Conservation (phyloP, 257 asterid genomes). For the Fraxinus cuspidata region DNA sequence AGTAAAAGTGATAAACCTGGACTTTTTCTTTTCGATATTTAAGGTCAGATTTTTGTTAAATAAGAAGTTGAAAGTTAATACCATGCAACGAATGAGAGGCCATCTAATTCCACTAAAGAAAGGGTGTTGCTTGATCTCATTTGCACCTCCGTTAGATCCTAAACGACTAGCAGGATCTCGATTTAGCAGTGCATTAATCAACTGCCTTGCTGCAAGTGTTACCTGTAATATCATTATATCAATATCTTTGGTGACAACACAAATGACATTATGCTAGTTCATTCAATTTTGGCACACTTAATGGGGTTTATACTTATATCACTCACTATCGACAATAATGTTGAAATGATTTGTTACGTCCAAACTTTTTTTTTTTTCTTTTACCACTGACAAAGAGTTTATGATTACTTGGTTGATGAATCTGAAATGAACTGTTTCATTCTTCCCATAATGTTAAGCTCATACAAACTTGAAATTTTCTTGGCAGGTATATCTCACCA, state of each 20-base stretch:
- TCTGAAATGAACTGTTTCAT: neutral
- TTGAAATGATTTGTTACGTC: too few species aligned
- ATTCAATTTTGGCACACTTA: neutral
- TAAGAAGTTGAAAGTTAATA: slow-evolving; percentile 27
- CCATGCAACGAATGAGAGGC: slow-evolving; percentile 97
- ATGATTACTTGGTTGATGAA: neutral
- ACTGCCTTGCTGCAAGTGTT: slow-evolving; percentile 74
- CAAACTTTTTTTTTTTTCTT: too few species aligned
- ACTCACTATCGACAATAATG: too few species aligned
- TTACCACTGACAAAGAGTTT: too few species aligned
- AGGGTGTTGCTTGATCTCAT: slow-evolving; percentile 83
- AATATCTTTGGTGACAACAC: neutral
- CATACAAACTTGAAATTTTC: neutral
- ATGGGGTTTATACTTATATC: neutral
- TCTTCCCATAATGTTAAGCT: neutral
- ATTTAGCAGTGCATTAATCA: slow-evolving; percentile 69
- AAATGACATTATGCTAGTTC: neutral
- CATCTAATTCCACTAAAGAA: slow-evolving; percentile 84
- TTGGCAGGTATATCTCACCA: neutral
- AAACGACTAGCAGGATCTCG: slow-evolving; percentile 84
- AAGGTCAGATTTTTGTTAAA: neutral
- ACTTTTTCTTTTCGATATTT: neutral
- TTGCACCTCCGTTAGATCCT: slow-evolving; percentile 89
- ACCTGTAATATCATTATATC: slow-evolving; percentile 48
- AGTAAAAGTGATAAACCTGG: neutral